These are phyloP conservation scores for Allomyces macrogynus DNA, from an alignment of 192 early-diverging fungal genomes.

Conservation along the genomic window DNA sequence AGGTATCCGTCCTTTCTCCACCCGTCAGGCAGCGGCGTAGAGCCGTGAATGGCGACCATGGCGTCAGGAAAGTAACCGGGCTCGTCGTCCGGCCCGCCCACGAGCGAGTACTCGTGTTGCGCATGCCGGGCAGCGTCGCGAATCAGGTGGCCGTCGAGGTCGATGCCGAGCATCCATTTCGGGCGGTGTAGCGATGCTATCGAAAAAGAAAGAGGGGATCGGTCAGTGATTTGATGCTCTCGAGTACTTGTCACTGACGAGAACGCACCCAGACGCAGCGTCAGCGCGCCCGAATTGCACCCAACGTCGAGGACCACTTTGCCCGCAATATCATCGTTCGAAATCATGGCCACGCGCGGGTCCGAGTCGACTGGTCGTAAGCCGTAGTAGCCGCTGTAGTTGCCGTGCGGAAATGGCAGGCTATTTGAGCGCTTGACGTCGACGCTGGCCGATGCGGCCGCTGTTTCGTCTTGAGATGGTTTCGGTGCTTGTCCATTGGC, in stretches of 20 bases:
- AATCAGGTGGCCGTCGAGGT: slow-evolving; percentile 48
- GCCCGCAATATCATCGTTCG: slow-evolving; percentile 20
- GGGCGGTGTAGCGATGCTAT: slow-evolving; percentile 32
- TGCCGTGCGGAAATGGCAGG: slow-evolving; percentile 16
- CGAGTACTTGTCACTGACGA: not conserved
- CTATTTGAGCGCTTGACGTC: too few relatives aligned
- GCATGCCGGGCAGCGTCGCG: slow-evolving; percentile 26
- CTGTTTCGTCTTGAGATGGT: too few relatives aligned
- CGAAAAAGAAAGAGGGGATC: slow-evolving; percentile 1
- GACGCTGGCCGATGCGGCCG: too few relatives aligned
- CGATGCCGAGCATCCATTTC: slow-evolving; percentile 37
- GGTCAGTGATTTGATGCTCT: not conserved
- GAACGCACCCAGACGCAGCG: slow-evolving; percentile 24
- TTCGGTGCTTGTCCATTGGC: too few relatives aligned
- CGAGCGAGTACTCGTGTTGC: slow-evolving; percentile 18
- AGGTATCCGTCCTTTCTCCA: not conserved
- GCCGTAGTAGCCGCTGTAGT: slow-evolving; percentile 38
- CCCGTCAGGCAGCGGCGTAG: slow-evolving; percentile 10
- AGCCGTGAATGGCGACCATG: slow-evolving; percentile 17
- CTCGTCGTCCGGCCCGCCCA: not conserved
- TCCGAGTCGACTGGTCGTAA: slow-evolving; percentile 21
- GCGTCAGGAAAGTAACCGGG: slow-evolving; percentile 33
- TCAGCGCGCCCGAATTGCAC: slow-evolving; percentile 49
- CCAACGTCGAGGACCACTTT: slow-evolving; percentile 56
- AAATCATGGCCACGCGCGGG: slow-evolving; percentile 31